Evolutionary conservation across 768 basidiomycete genomes (phyloP), one percentile per base, ranked within the genome.

Genomic region (Lactarius tabidus): DNA sequence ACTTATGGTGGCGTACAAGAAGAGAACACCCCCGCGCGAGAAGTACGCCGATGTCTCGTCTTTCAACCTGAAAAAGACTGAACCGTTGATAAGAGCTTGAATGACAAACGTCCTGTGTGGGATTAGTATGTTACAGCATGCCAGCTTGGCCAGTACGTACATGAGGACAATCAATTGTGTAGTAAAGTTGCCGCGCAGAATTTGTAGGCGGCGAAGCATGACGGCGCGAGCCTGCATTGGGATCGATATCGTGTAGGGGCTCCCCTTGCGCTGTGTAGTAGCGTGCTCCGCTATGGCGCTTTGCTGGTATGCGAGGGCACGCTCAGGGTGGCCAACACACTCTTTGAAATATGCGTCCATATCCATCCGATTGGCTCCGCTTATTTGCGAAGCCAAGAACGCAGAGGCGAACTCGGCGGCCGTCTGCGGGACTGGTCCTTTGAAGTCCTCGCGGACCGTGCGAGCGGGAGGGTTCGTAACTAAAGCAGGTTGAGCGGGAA

Each of bases 11-110:
- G 75, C 83, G 38, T 72, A 87, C 82, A 91, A 90, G 81, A 89
- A 92, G 23, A 93, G 77, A 28, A 88, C 79, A 75, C 90, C 86
- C 45, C 89, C 90, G 23, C 91, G 83, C n/a, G 87, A 85, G 79
- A 89, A 91, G 72, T 83, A 87, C 14, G 83, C 84, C 17, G 78
- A 74, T 0, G 90, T 89, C 10, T 77, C 76, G 18, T 83, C 77
- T 0, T 82, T 78, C 38, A 85, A 75, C 10, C 80, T 77, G 63
- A 84, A 78, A 79, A 89, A 93, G 33, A 89, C 81, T 0, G 84
- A 85, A 31, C 89, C 89, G 58, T 87, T 80, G 60, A 83, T 79
- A 56, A 81, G 70, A 43, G 80, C 79, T 67, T 84, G 82, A 67
- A 85, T 76, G 35, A 85, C 69, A 72, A 84, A 87, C 12, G 81